Percentiles rank a stretch among this genome's conserved stretches.
These are phyloP conservation scores for Chenopodium quinoa DNA, from an alignment of 148 eudicot species.

Conservation along the genomic window DNA sequence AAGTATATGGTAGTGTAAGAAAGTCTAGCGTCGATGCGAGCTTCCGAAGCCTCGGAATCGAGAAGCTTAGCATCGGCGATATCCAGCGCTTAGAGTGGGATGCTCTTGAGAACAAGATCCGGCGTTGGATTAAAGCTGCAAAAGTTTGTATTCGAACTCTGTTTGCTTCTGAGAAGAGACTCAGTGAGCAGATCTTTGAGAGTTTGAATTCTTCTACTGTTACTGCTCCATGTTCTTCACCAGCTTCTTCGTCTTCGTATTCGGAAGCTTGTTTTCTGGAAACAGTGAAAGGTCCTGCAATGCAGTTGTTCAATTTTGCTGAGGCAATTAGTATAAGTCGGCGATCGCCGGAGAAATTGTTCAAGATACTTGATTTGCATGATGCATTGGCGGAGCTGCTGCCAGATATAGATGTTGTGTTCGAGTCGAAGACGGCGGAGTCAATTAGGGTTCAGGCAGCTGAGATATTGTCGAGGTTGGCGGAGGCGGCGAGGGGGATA, in stretches of 20 bases:
- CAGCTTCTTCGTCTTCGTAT: not conserved
- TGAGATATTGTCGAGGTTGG: constrained; percentile 68
- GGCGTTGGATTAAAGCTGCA: constrained; percentile 73
- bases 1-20: constrained; percentile 70
- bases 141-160: constrained; percentile 62
- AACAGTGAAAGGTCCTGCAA: constrained; percentile 65
- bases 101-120: constrained; percentile 59
- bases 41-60: constrained; percentile 58
- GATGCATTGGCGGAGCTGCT: constrained; percentile 66
- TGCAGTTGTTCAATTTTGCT: constrained; percentile 65
- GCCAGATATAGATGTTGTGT: constrained; percentile 69
- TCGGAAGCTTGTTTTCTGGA: constrained; percentile 70
- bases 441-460: constrained; percentile 67
- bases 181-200: constrained; percentile 60
- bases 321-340: constrained; percentile 69
- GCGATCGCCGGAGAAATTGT: constrained; percentile 83
- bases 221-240: not conserved
- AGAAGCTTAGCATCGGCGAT: constrained; percentile 66
- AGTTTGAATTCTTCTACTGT: constrained; percentile 27
- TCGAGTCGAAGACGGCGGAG: constrained; percentile 58
- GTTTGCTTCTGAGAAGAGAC: constrained; percentile 62
- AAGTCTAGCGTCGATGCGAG: constrained; percentile 53
- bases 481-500: constrained; percentile 87
- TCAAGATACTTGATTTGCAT: constrained; percentile 75
- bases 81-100: constrained; percentile 62